Conservation (phyloP, 2,329 filamentous ascomycete genomes). For the Alternaria dauci region DNA sequence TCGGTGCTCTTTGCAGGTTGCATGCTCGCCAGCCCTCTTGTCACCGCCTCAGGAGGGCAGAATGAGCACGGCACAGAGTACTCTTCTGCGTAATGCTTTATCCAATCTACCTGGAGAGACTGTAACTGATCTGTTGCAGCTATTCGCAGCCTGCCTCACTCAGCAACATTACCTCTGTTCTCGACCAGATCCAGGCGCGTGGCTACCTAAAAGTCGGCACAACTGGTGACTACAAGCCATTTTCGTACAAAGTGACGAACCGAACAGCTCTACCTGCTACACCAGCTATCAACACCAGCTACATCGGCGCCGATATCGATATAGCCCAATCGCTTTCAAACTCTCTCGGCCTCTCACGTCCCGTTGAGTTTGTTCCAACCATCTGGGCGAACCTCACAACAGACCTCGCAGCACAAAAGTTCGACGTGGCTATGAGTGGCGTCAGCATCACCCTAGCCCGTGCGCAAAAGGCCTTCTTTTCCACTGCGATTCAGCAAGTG, state of each 20-base stretch:
- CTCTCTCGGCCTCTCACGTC: constrained; percentile 15
- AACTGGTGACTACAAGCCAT: constrained; percentile 26
- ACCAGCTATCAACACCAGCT: constrained; percentile 19
- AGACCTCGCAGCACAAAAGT: constrained; percentile 13
- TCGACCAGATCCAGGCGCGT: constrained; percentile 19
- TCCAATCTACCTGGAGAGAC: neutral
- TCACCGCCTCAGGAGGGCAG: neutral
- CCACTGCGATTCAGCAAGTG: constrained; percentile 14
- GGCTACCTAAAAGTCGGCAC: constrained; percentile 28
- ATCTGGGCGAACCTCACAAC: constrained; percentile 19
- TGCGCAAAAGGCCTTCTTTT: constrained; percentile 18
- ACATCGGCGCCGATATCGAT: constrained; percentile 25
- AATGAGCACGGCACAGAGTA: neutral
- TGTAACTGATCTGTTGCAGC: neutral
- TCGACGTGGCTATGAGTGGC: constrained; percentile 25
- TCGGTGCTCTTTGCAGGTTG: neutral
- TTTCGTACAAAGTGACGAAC: constrained; percentile 24
- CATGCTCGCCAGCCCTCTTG: neutral
- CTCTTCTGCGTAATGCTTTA: neutral
- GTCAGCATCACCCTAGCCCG: constrained; percentile 23
- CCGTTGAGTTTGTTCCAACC: constrained; percentile 21
- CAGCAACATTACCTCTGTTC: constrained; percentile 13
- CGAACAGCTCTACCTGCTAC: constrained; percentile 16
- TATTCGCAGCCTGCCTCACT: neutral
- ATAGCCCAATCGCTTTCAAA: constrained; percentile 19